Evolutionary conservation across 2,329 filamentous ascomycete genomes (phyloP).

Genomic region (Leptographium flavum): DNA sequence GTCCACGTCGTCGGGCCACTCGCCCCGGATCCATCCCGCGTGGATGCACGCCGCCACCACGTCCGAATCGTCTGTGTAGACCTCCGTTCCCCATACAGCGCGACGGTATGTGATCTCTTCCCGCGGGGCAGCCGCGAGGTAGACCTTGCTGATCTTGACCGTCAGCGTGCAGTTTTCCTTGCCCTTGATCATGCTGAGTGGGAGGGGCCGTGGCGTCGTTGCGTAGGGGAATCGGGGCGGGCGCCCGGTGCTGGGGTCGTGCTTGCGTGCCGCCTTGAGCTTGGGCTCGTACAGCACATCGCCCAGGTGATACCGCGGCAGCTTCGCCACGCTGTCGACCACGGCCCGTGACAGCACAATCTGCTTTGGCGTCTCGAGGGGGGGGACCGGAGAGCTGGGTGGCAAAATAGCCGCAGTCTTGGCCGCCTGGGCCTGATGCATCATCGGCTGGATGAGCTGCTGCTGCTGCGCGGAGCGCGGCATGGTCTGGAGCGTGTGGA

Average conservation of each 20-base stretch:
- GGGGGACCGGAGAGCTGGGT: not conserved
- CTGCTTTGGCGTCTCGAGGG: conserved; percentile 39
- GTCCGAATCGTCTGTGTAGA: conserved; percentile 95
- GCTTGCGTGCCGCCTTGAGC: conserved; percentile 38
- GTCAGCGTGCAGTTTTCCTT: conserved; percentile 86
- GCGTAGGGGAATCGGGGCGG: conserved; percentile 19
- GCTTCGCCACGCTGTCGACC: conserved; percentile 54
- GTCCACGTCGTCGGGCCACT: conserved; percentile 71
- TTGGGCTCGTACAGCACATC: conserved; percentile 67
- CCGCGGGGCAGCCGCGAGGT: conserved; percentile 53
- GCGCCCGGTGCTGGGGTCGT: conserved; percentile 35
- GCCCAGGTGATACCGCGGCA: conserved; percentile 68
- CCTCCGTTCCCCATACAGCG: conserved; percentile 81
- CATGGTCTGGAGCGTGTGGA: conserved; percentile 29
- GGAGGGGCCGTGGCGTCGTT: conserved; percentile 56
- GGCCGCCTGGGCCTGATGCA: not conserved
- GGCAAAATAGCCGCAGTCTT: not conserved
- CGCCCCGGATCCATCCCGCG: conserved; percentile 79
- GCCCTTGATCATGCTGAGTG: conserved; percentile 53
- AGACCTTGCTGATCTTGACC: conserved; percentile 69
- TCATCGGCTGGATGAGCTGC: conserved; percentile 9
- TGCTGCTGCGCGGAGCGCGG: conserved; percentile 17
- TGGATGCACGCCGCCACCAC: conserved; percentile 87
- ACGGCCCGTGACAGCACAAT: conserved; percentile 56
- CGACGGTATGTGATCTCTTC: conserved; percentile 73